Base-by-base conservation (phyloP, 2,329 filamentous ascomycete species). In the Colletotrichum coccodes region DNA sequence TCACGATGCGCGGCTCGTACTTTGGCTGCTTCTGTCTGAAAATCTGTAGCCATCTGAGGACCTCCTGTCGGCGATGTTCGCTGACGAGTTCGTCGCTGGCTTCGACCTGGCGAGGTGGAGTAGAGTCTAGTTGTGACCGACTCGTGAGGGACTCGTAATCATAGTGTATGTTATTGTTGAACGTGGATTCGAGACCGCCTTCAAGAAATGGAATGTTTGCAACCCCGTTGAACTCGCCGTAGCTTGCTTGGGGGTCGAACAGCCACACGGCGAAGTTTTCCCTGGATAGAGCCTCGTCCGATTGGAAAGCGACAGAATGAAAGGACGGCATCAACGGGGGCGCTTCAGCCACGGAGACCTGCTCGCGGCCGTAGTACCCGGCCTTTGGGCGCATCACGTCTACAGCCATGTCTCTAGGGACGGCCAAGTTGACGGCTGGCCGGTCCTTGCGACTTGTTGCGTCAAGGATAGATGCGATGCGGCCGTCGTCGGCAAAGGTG, bases 201-300 rank as follows among this genome's bases (percentile, higher is more conserved):
- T 86, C 84, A 6, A 84, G 72, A 63, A 86, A 87, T 1, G 84
- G 83, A 4, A 85, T 73, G 21, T 79, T 81, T 4, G 81, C 75
- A 18, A 85, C 77, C 64, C 76, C 75, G 44, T 65, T 80, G 64
- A 85, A 81, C 6, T 85, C 83, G 40, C 76, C 76, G 52, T 81
- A 83, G 30, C 72, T 78, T 0, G 79, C 79, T 56, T 83, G 81
- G 3, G 82, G 77, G 47, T 86, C 82, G 69, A 88, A 87, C 4
- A 88, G 77, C 86, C 86, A 88, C 18, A 79, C 76, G 23, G 82
- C 83, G 73, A 87, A 87, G 74, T 84, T 85, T 30, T 82, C 80
- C 32, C 80, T 78, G 4, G 75, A 75, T 42, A 82, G 56, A 2
- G 78, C 76, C 26, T 79, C 78, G 12, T 83, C 80, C 1, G 76